These are phyloP conservation scores for Lanmaoa rubissima DNA, from an alignment of 768 basidiomycete genomes.

Conservation along the genomic window DNA sequence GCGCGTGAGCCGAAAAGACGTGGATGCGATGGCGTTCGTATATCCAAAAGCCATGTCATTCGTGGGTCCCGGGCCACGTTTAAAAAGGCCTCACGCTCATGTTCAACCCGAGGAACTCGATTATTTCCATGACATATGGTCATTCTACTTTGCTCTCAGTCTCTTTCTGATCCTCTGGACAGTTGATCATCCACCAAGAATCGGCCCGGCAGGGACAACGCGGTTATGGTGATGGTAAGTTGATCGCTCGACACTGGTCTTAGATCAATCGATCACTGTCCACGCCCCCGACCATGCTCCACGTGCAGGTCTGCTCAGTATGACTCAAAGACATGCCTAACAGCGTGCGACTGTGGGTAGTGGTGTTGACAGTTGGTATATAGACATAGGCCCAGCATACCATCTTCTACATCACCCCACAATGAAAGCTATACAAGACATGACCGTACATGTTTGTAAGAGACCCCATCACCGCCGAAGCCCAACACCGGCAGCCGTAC, in stretches of 20 bases:
- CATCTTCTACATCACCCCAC: not conserved
- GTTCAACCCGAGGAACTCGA: constrained; percentile 52
- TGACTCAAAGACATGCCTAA: constrained; percentile 60
- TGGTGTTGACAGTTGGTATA: not conserved
- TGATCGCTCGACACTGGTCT: not conserved
- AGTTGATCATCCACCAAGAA: constrained; percentile 82
- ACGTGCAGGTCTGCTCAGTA: constrained; percentile 48
- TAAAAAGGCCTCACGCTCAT: constrained; percentile 76
- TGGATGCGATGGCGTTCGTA: constrained; percentile 51
- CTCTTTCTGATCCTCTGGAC: not conserved
- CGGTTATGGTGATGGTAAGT: constrained; percentile 76
- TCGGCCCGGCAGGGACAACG: constrained; percentile 63
- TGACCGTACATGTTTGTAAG: not conserved
- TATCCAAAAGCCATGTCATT: not conserved
- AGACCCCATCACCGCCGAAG: constrained; percentile 17
- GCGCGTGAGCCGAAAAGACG: constrained; percentile 45
- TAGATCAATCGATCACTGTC: not conserved
- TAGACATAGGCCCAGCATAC: not conserved
- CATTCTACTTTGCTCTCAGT: not conserved
- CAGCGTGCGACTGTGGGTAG: constrained; percentile 42
- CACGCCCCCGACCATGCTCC: not conserved
- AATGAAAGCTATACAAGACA: not conserved
- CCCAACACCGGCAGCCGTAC: constrained; percentile 25
- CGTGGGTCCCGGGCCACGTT: constrained; percentile 79
- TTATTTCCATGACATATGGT: constrained; percentile 76